Percentiles rank a stretch among this genome's conserved stretches.
phyloP scores from a whole-genome alignment of 108 stramenopile species.

The Chaetoceros tenuissimus region DNA sequence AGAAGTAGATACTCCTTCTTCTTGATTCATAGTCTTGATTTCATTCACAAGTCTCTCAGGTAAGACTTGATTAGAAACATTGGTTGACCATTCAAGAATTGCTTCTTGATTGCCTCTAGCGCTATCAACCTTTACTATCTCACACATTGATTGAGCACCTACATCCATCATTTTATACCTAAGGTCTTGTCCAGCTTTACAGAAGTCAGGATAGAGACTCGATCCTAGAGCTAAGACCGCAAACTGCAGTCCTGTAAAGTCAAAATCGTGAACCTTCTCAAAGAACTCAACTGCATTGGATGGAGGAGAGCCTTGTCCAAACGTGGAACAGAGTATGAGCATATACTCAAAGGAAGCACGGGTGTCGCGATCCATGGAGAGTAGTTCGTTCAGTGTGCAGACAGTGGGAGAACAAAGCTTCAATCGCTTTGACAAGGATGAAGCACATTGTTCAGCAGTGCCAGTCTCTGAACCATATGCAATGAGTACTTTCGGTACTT shows the following conservation, averaged over 20 bases:
- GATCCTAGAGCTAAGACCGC: slow-evolving; percentile 18
- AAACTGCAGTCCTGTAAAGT: slow-evolving; percentile 2
- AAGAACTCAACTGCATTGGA: slow-evolving; percentile 16
- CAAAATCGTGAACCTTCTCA: slow-evolving; percentile 2
- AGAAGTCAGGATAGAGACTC: slow-evolving; percentile 19
- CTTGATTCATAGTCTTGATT: background rate
- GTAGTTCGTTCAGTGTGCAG: slow-evolving; percentile 3
- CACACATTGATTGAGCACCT: background rate
- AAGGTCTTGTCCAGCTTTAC: slow-evolving; percentile 13
- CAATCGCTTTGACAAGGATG: background rate
- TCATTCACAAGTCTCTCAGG: background rate
- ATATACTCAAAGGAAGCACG: background rate
- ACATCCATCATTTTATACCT: background rate
- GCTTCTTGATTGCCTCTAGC: background rate
- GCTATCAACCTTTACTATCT: slow-evolving; percentile 3
- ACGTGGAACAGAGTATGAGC: slow-evolving; percentile 7
- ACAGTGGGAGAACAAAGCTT: background rate
- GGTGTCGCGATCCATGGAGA: background rate
- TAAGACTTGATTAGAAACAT: background rate
- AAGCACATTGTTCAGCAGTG: slow-evolving; percentile 10
- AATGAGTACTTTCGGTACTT: slow-evolving; percentile 4
- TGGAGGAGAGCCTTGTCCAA: slow-evolving; percentile 33
- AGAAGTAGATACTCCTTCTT: background rate
- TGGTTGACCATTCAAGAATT: slow-evolving; percentile 1
- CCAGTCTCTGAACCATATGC: slow-evolving; percentile 20